Conservation (phyloP, 257 asterid species). For the Agastache rugosa region DNA sequence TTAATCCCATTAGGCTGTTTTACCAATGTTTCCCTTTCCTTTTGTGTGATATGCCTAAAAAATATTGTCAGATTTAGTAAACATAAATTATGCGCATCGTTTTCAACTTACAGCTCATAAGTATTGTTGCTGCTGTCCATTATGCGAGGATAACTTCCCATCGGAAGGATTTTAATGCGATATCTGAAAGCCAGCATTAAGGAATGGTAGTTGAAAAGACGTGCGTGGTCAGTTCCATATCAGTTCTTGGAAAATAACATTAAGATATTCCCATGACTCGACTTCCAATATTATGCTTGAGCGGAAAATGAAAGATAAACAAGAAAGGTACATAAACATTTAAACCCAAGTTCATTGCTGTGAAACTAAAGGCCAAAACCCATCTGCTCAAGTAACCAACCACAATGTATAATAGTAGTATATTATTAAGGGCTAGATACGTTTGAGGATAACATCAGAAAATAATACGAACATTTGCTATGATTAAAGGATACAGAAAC, state of each 20-base stretch:
- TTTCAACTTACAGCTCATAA: slow-evolving; percentile 83
- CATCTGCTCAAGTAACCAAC: slow-evolving; percentile 13
- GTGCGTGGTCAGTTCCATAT: slow-evolving; percentile 16
- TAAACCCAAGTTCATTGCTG: background rate
- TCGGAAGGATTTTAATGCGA: slow-evolving; percentile 89
- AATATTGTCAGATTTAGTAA: slow-evolving; percentile 24
- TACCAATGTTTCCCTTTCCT: slow-evolving; percentile 3
- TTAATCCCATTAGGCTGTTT: background rate
- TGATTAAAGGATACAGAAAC: slow-evolving; percentile 77
- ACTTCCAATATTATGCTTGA: slow-evolving; percentile 7
- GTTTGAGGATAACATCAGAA: slow-evolving; percentile 6
- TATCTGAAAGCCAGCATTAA: slow-evolving; percentile 63
- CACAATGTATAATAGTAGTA: background rate
- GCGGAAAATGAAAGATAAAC: background rate
- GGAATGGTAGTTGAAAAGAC: slow-evolving; percentile 39
- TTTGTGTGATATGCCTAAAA: background rate
- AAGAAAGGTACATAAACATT: background rate
- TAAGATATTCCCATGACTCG: slow-evolving; percentile 2
- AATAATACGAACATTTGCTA: slow-evolving; percentile 4
- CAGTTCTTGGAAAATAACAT: slow-evolving; percentile 25
- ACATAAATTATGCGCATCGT: slow-evolving; percentile 8
- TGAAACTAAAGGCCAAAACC: slow-evolving; percentile 1
- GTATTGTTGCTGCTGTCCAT: slow-evolving; percentile 85
- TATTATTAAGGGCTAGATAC: slow-evolving; percentile 15
- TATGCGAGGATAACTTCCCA: slow-evolving; percentile 99